These are phyloP conservation scores for Clavariopsis aquatica DNA, from an alignment of 495 filamentous ascomycete species.

Conservation along the genomic window DNA sequence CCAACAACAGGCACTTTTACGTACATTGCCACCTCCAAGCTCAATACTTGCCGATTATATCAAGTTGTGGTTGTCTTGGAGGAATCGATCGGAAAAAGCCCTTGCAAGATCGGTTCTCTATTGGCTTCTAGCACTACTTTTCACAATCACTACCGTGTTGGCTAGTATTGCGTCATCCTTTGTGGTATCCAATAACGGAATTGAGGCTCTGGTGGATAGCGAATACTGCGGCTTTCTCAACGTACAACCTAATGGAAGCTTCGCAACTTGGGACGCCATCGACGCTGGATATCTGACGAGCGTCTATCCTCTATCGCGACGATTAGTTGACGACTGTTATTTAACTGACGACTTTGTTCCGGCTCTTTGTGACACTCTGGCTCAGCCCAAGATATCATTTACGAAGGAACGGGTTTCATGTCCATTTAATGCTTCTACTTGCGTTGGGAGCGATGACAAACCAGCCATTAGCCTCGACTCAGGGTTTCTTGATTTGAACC, in stretches of 20 bases:
- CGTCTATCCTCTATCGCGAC: neutral
- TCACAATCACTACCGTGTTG: neutral
- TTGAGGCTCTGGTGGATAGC: constrained; percentile 14
- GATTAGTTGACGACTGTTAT: constrained; percentile 10
- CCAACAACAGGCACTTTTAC: constrained; percentile 18
- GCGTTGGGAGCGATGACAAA: neutral
- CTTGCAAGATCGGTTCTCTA: neutral
- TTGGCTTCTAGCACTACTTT: neutral
- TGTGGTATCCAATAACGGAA: constrained; percentile 1
- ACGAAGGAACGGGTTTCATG: constrained; percentile 1
- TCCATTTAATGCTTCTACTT: constrained; percentile 5
- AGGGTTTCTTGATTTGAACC: constrained; percentile 11
- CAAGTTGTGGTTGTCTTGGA: constrained; percentile 15
- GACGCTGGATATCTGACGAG: neutral
- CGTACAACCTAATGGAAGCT: neutral
- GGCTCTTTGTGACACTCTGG: neutral
- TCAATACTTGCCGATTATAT: constrained; percentile 3
- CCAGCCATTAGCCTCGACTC: constrained; percentile 13
- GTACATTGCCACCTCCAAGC: constrained; percentile 12
- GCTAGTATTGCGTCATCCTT: constrained; percentile 10
- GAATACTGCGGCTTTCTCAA: constrained; percentile 14
- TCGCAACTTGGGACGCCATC: neutral
- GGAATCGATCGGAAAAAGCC: neutral
- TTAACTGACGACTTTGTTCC: neutral
- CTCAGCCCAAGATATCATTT: neutral